Percentiles rank a stretch among this genome's conserved stretches.
phyloP scores from a whole-genome alignment of 1,284 basidiomycete species.

The Trametes sp. region DNA sequence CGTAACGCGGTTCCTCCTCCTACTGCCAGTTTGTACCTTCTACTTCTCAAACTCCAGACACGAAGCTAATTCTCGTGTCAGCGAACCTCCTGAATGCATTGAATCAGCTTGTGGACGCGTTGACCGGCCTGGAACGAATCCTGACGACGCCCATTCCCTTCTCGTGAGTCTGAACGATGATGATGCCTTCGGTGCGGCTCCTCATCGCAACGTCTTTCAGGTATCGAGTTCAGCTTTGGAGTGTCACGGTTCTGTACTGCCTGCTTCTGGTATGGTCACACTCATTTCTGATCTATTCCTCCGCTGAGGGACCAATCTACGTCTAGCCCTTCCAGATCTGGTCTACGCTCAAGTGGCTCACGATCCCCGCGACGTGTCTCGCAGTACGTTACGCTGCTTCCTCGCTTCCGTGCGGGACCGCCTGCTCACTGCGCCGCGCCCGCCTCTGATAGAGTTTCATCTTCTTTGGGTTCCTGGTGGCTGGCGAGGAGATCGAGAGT shows the following conservation, averaged over 20 bases:
- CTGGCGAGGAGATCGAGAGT: constrained; percentile 78
- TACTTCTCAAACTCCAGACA: not conserved
- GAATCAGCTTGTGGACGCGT: constrained; percentile 67
- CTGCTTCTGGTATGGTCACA: constrained; percentile 55
- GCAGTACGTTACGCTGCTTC: constrained; percentile 34
- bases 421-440: constrained; percentile 1
- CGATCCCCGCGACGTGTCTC: constrained; percentile 67
- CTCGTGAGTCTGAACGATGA: constrained; percentile 51
- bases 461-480: constrained; percentile 75
- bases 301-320: not conserved
- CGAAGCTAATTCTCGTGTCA: constrained; percentile 33
- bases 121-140: constrained; percentile 79
- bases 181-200: too few species aligned
- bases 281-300: not conserved
- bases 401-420: not conserved
- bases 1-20: constrained; percentile 71
- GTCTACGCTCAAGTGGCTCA: constrained; percentile 64
- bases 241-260: constrained; percentile 65
- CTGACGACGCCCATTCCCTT: constrained; percentile 84
- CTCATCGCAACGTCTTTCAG: constrained; percentile 41
- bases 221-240: constrained; percentile 72
- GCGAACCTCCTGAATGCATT: constrained; percentile 61
- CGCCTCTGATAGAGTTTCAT: constrained; percentile 52
- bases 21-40: constrained; percentile 59
- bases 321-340: constrained; percentile 75